These are phyloP conservation scores for Candida methanosorbosa DNA, from an alignment of 805 yeast species.

Conservation along the genomic window DNA sequence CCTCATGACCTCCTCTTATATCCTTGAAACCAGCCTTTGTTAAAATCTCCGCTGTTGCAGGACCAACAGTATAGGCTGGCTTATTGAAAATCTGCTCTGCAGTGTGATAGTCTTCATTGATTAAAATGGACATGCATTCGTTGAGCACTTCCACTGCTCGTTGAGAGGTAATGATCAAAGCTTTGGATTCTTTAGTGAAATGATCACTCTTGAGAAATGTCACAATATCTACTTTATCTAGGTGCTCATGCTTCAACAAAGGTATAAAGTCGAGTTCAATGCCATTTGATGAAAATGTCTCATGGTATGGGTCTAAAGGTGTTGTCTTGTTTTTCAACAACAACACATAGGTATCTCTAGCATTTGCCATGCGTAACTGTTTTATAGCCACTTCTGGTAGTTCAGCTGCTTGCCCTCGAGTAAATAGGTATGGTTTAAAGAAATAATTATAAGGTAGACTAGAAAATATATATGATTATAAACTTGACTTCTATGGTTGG, in stretches of 20 bases:
- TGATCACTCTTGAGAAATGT: constrained; percentile 32
- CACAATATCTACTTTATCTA: constrained; percentile 37
- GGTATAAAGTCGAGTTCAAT: constrained; percentile 58
- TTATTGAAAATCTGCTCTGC: constrained; percentile 29
- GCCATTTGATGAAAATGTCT: constrained; percentile 25
- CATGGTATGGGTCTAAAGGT: constrained; percentile 61
- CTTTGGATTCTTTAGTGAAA: constrained; percentile 32
- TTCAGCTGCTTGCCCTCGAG: no score
- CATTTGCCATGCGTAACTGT: no score
- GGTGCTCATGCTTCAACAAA: constrained; percentile 55
- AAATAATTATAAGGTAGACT: no score
- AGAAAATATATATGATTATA: no score
- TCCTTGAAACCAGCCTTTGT: constrained; percentile 52
- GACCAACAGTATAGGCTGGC: constrained; percentile 83
- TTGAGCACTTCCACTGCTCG: constrained; percentile 80
- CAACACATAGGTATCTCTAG: constrained; percentile 30
- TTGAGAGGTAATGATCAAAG: constrained; percentile 79
- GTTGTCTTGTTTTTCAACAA: constrained; percentile 65
- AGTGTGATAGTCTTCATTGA: constrained; percentile 4
- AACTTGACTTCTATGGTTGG: no score
- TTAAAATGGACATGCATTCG: constrained; percentile 27
- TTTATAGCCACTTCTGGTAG: no score
- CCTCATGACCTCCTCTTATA: constrained; percentile 62
- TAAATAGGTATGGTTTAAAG: no score
- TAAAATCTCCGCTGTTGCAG: constrained; percentile 66